Evolutionary conservation across 2,329 filamentous ascomycete genomes (phyloP).

Genomic region (Ceratocystis colombiana): DNA sequence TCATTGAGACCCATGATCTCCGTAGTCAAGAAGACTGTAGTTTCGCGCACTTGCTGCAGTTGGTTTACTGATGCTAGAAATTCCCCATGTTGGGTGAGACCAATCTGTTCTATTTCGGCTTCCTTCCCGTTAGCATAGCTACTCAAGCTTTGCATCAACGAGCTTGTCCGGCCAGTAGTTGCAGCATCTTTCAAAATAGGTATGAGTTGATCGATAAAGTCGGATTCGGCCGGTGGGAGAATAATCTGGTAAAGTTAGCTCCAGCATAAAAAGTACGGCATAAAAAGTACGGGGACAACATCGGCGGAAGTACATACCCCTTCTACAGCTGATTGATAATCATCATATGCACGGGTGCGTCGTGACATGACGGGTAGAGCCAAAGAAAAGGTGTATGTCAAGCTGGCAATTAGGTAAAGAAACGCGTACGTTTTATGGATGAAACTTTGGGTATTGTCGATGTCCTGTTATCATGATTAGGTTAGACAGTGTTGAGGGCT

Average conservation of each 20-base stretch:
- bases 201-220: constrained; percentile 93
- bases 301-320: constrained; percentile 32
- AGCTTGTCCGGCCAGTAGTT: constrained; percentile 39
- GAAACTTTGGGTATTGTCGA: neutral
- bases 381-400: no score
- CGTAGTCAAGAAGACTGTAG: constrained; percentile 74
- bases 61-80: constrained; percentile 91
- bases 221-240: constrained; percentile 77
- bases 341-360: constrained; percentile 39
- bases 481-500: no score
- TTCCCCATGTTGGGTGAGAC: constrained; percentile 91
- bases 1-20: constrained; percentile 90
- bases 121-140: constrained; percentile 81
- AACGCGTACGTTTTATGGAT: neutral
- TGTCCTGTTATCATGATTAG: no score
- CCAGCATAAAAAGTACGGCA: constrained; percentile 18
- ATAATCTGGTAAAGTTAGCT: constrained; percentile 57
- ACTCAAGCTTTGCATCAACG: constrained; percentile 28
- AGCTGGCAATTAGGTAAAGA: no score
- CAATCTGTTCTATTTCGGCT: constrained; percentile 84
- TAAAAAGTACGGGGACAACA: constrained; percentile 27
- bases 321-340: constrained; percentile 40
- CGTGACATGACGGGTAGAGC: constrained; percentile 34
- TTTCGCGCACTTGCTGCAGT: constrained; percentile 82
- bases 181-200: constrained; percentile 87